Conservation (phyloP, 495 filamentous ascomycete genomes). For the Bacidia gigantensis region DNA sequence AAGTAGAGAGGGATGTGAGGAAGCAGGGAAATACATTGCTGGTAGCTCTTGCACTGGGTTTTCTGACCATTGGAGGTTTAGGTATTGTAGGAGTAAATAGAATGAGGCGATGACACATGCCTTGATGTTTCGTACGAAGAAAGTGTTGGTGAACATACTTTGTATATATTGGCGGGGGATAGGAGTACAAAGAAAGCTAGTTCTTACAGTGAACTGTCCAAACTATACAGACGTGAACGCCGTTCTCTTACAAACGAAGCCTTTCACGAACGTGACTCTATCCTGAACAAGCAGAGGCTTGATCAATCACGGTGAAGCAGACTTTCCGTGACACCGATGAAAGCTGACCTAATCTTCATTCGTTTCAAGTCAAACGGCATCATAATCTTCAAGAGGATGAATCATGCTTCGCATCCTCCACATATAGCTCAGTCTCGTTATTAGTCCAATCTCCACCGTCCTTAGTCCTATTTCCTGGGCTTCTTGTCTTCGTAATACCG, state of each 20-base stretch:
- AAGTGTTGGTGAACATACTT: too few species aligned
- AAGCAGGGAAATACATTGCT: conserved; percentile 52
- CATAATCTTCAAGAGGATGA: background rate
- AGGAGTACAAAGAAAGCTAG: too few species aligned
- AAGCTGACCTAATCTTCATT: too few species aligned
- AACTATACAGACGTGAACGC: too few species aligned
- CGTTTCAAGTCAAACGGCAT: too few species aligned
- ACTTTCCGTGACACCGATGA: too few species aligned
- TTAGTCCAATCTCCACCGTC: background rate
- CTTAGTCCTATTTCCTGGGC: conserved; percentile 9
- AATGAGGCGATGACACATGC: background rate
- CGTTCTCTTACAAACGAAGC: too few species aligned
- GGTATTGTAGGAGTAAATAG: background rate
- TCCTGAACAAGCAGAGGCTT: too few species aligned
- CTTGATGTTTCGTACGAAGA: too few species aligned
- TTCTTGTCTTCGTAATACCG: conserved; percentile 12
- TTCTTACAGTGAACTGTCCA: background rate
- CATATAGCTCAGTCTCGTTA: background rate
- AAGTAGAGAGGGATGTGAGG: conserved; percentile 54
- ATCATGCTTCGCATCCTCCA: background rate
- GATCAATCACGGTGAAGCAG: too few species aligned
- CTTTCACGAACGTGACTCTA: too few species aligned
- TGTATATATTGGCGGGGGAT: too few species aligned
- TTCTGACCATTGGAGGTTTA: conserved; percentile 11
- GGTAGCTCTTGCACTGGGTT: conserved; percentile 23